Evolutionary conservation across 2,329 filamentous ascomycete genomes (phyloP).

Genomic region (Ceratocystis diversiconidia): DNA sequence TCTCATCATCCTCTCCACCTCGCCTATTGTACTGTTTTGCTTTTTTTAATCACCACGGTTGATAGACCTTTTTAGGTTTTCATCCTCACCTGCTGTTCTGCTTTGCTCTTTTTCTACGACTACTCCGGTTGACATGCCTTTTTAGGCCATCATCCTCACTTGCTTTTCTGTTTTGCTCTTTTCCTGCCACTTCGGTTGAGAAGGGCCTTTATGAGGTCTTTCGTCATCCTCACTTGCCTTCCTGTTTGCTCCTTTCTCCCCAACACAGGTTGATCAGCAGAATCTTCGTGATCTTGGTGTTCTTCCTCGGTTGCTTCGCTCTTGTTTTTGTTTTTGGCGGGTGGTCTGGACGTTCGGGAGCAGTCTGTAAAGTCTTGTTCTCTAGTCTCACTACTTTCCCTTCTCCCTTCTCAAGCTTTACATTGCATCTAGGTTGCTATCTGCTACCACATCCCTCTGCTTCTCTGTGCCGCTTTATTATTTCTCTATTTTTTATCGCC

Average conservation of each 20-base stretch:
- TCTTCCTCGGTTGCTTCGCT: constrained; percentile 1
- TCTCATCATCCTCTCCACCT: background rate
- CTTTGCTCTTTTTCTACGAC: background rate
- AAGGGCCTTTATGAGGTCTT: constrained; percentile 2
- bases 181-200: constrained; percentile 7
- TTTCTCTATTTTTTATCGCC: background rate
- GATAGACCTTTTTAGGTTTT: background rate
- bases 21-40: constrained; percentile 1
- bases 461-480: background rate
- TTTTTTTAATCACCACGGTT: background rate
- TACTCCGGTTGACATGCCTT: background rate
- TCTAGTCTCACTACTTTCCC: background rate
- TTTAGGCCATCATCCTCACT: background rate
- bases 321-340: constrained; percentile 1
- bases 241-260: background rate
- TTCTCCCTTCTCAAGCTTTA: background rate
- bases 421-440: background rate
- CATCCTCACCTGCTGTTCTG: constrained; percentile 10
- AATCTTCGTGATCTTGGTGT: background rate
- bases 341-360: background rate
- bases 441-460: background rate
- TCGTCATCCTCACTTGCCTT: constrained; percentile 10
- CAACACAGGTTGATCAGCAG: background rate
- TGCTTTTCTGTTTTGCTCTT: constrained; percentile 10
- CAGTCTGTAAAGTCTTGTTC: background rate